Conservation (phyloP, 73 alveolate genomes). For the Uronychia setigera region DNA sequence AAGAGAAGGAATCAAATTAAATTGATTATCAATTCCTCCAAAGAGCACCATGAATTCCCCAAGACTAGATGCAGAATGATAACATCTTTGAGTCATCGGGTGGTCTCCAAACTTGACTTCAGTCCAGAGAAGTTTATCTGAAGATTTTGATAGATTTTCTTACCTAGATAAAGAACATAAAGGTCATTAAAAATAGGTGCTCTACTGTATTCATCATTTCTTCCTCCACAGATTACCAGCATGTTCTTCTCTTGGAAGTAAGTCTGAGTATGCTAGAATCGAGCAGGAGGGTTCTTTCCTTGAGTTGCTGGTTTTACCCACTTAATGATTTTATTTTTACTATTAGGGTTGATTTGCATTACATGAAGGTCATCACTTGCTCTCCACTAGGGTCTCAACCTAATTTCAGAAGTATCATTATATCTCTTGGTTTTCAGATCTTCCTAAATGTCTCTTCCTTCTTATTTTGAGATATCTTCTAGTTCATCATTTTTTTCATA, state of each 20-base stretch:
- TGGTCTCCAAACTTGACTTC: not conserved
- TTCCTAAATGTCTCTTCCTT: not conserved
- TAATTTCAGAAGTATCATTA: not conserved
- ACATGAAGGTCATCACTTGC: not conserved
- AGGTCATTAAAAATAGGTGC: not conserved
- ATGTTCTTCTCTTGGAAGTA: not conserved
- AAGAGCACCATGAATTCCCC: not conserved
- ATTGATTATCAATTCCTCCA: not conserved
- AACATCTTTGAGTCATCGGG: not conserved
- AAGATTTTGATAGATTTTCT: not conserved
- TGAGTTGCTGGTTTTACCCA: not conserved
- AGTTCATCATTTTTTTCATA: not conserved
- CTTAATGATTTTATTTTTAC: not conserved
- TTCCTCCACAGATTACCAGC: conserved; percentile 1
- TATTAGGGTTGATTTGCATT: not conserved
- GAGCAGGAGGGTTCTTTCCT: not conserved
- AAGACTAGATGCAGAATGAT: not conserved
- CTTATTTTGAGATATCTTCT: not conserved
- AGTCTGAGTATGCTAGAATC: not conserved
- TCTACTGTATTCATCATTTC: not conserved
- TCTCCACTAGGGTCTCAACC: not conserved
- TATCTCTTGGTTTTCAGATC: no score
- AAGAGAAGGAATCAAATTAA: not conserved
- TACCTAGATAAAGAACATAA: not conserved
- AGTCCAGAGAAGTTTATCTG: not conserved